Evolutionary conservation across 2,329 filamentous ascomycete species (phyloP).

Genomic region (Apiospora aurea): DNA sequence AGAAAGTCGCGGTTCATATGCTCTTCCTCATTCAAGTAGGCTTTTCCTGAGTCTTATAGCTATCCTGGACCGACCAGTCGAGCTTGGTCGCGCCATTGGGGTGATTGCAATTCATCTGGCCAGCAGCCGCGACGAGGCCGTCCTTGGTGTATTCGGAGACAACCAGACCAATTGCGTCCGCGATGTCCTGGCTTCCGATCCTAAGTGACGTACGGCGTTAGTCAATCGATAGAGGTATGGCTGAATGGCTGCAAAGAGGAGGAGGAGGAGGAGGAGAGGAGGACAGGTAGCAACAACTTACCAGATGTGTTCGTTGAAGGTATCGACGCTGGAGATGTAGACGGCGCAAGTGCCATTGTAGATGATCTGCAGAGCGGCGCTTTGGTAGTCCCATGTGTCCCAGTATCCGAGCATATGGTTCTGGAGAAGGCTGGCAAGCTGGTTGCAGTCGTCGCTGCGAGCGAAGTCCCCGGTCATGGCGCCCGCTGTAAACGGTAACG

Average conservation of each 20-base stretch:
- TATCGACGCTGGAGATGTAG: neutral
- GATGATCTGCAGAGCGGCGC: neutral
- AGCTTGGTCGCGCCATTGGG: neutral
- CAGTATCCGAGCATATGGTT: neutral
- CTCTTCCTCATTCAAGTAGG: neutral
- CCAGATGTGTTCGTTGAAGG: neutral
- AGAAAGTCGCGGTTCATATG: neutral
- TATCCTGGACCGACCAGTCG: neutral
- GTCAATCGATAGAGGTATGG: neutral
- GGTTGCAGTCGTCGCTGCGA: neutral
- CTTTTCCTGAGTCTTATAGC: neutral
- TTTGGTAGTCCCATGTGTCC: neutral
- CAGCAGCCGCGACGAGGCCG: neutral
- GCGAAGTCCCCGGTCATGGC: neutral
- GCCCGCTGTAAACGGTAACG: neutral
- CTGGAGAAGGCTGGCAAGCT: neutral
- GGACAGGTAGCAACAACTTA: neutral
- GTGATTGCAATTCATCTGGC: neutral
- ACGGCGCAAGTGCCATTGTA: neutral
- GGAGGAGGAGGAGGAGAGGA: too few species aligned
- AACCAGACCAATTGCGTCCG: neutral
- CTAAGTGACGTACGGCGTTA: neutral
- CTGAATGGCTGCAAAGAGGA: neutral
- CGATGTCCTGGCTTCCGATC: neutral
- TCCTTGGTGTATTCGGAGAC: neutral